Evolutionary conservation across 495 filamentous ascomycete species (phyloP).

Genomic region (Xylaria castorea): DNA sequence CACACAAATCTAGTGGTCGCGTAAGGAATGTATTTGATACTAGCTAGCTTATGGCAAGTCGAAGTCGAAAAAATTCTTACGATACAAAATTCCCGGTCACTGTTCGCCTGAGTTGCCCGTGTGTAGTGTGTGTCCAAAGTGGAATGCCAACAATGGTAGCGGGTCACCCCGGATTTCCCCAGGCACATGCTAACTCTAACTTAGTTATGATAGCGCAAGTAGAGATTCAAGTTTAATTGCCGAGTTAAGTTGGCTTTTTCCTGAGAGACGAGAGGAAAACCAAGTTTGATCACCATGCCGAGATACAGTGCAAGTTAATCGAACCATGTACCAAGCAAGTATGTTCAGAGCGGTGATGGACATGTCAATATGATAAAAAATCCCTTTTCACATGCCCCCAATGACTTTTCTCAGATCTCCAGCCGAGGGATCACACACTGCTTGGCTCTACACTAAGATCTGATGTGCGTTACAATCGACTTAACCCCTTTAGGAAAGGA

Average conservation of each 20-base stretch:
- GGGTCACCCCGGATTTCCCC: constrained; percentile 20
- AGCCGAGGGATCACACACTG: constrained; percentile 10
- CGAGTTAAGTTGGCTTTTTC: not conserved
- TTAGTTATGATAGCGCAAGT: not conserved
- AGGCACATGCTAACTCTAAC: not conserved
- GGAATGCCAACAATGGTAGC: not conserved
- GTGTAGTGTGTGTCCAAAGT: not conserved
- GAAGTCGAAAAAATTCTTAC: not conserved
- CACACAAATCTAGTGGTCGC: not conserved
- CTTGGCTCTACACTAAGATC: not conserved
- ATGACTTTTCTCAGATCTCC: not conserved
- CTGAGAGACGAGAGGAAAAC: not conserved
- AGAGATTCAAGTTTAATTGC: constrained; percentile 3
- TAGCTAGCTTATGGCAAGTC: not conserved
- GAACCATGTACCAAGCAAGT: not conserved
- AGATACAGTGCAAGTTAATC: not conserved
- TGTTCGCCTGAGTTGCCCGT: not conserved
- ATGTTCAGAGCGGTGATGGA: not conserved
- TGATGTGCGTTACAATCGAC: not conserved
- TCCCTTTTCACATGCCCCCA: constrained; percentile 11
- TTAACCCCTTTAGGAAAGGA: constrained; percentile 7
- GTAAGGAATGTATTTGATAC: not conserved
- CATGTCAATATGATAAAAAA: not conserved
- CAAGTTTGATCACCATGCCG: not conserved
- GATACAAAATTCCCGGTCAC: not conserved